Conservation (phyloP, 202 grass and related monocot species). For the Hordeum pubiflorum region DNA sequence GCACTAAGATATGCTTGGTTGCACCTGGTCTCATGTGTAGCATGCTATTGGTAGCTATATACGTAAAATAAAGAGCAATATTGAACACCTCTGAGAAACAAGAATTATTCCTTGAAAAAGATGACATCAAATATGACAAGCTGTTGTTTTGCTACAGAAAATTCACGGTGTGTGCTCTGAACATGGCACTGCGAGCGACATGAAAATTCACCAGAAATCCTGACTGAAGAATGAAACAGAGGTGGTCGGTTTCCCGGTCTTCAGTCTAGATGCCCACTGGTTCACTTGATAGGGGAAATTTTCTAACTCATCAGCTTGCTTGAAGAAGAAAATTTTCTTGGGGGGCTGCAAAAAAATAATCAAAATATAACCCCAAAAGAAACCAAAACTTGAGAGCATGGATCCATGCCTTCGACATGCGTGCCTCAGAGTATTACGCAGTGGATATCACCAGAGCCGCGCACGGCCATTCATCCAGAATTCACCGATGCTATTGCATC, state of each 20-base stretch:
- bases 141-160: neutral
- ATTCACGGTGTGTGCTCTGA: neutral
- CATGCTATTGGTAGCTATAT: neutral
- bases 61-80: neutral
- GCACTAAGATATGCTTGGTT: neutral
- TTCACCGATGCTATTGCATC: conserved; percentile 7
- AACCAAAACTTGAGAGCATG: too few species aligned
- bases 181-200: neutral
- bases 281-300: neutral
- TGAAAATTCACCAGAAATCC: neutral
- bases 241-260: neutral
- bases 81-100: neutral
- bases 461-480: too few species aligned
- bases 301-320: neutral
- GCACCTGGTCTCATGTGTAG: neutral
- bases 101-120: neutral
- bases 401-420: neutral
- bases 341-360: neutral
- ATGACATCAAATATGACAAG: neutral
- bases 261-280: neutral
- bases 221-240: neutral
- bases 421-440: neutral
- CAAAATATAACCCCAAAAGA: too few species aligned
- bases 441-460: too few species aligned
- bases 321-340: neutral